phyloP scores from a whole-genome alignment of 2,329 filamentous ascomycete species.

The Endoconidiophora polonica region DNA sequence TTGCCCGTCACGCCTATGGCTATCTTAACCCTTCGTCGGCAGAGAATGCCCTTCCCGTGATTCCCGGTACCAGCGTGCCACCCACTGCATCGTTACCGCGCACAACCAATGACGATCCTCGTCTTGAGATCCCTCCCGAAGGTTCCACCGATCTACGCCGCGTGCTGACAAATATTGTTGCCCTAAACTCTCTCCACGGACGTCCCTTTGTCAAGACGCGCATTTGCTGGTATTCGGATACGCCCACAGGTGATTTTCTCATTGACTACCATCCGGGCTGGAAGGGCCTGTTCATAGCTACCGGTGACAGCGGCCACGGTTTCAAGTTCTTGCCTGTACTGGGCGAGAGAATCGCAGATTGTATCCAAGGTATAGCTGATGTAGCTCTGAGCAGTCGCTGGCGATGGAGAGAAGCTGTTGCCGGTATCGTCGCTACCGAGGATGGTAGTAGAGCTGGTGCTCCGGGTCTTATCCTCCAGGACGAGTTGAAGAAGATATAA shows the following conservation, averaged over 20 bases:
- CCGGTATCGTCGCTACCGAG: slow-evolving; percentile 19
- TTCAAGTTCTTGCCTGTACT: slow-evolving; percentile 56
- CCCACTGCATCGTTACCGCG: slow-evolving; percentile 20
- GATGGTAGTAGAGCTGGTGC: slow-evolving; percentile 29
- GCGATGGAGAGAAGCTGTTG: slow-evolving; percentile 39
- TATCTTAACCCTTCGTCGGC: slow-evolving; percentile 38
- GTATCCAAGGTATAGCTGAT: slow-evolving; percentile 29
- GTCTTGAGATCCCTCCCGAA: slow-evolving; percentile 37
- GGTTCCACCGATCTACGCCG: slow-evolving; percentile 43
- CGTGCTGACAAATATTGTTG: slow-evolving; percentile 42
- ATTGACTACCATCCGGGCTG: slow-evolving; percentile 51
- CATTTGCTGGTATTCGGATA: slow-evolving; percentile 65
- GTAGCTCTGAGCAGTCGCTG: slow-evolving; percentile 39
- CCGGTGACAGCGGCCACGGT: slow-evolving; percentile 46
- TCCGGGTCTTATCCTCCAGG: slow-evolving; percentile 23
- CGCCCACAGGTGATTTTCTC: slow-evolving; percentile 53
- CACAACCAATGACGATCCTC: slow-evolving; percentile 24
- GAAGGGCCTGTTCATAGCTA: slow-evolving; percentile 41
- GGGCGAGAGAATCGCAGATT: slow-evolving; percentile 43
- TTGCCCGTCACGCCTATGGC: slow-evolving; percentile 53
- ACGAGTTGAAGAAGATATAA: slow-evolving; percentile 18
- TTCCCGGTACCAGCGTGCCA: slow-evolving; percentile 15
- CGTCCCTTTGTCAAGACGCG: slow-evolving; percentile 45
- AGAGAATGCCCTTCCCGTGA: slow-evolving; percentile 20
- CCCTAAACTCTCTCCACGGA: slow-evolving; percentile 31